phyloP scores from a whole-genome alignment of 2,329 filamentous ascomycete species.

The Cucurbitaria berberidis region DNA sequence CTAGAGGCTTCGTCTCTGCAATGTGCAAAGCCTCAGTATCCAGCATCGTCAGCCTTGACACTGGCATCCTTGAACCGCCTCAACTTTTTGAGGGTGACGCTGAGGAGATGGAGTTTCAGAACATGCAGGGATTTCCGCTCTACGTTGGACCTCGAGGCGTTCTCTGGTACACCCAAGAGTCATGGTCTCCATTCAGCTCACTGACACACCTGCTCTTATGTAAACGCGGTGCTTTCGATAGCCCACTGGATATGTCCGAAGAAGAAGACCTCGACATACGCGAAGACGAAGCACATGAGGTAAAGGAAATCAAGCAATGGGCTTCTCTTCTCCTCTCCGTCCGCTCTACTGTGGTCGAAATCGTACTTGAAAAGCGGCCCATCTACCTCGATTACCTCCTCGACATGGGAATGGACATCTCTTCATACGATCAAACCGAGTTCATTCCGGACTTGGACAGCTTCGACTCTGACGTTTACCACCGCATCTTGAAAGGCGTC shows the following conservation, averaged over 20 bases:
- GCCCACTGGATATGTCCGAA: neutral
- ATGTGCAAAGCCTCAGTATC: constrained; percentile 2
- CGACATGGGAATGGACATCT: neutral
- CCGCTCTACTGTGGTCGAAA: constrained; percentile 1
- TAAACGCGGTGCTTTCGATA: neutral
- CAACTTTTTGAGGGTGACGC: neutral
- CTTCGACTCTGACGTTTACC: neutral
- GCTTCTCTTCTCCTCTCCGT: neutral
- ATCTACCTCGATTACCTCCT: neutral
- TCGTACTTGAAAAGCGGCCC: constrained; percentile 4
- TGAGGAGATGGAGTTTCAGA: neutral
- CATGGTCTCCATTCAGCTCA: neutral
- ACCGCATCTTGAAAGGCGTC: neutral
- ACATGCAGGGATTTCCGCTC: neutral
- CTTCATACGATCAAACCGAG: neutral
- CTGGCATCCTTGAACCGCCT: neutral
- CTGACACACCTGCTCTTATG: constrained; percentile 1
- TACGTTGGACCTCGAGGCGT: neutral
- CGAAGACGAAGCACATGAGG: neutral
- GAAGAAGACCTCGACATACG: neutral
- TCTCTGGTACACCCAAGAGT: neutral
- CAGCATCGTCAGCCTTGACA: constrained; percentile 5
- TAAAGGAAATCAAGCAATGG: neutral
- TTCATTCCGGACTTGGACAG: neutral
- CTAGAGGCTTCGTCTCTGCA: constrained; percentile 1